Percentiles rank a stretch among this genome's conserved stretches.
Evolutionary conservation across 202 grass and related monocot species (phyloP).

Genomic region (Hordeum pubiflorum): DNA sequence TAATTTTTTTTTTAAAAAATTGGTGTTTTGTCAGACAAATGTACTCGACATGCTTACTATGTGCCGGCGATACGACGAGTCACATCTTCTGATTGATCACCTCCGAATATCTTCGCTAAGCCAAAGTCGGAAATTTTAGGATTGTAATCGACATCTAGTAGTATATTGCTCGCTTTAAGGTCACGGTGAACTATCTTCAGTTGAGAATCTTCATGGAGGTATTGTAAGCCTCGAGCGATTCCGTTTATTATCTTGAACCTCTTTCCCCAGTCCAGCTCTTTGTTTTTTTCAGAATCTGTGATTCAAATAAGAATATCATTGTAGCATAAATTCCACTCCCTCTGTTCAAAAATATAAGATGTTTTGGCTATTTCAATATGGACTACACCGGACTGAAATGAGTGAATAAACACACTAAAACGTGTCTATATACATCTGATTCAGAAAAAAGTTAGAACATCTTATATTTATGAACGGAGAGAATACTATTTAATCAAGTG

Average conservation of each 20-base stretch:
- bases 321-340: neutral
- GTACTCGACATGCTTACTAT: slow-evolving; percentile 37
- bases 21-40: neutral
- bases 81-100: slow-evolving; percentile 21
- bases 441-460: no score
- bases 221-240: slow-evolving; percentile 47
- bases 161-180: slow-evolving; percentile 56
- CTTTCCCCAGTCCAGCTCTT: slow-evolving; percentile 33
- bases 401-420: no score
- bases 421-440: no score
- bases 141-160: slow-evolving; percentile 42
- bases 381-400: no score
- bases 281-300: slow-evolving; percentile 24
- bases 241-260: slow-evolving; percentile 43
- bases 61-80: slow-evolving; percentile 45
- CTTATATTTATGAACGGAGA: no score
- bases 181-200: slow-evolving; percentile 56
- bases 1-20: no score
- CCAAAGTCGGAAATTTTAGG: slow-evolving; percentile 64
- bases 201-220: slow-evolving; percentile 69
- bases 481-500: neutral
- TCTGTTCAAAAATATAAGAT: no score
- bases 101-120: slow-evolving; percentile 33
- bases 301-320: neutral
- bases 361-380: no score